These are phyloP conservation scores for Globisporangium nunn DNA, from an alignment of 352 stramenopile genomes.

Conservation along the genomic window DNA sequence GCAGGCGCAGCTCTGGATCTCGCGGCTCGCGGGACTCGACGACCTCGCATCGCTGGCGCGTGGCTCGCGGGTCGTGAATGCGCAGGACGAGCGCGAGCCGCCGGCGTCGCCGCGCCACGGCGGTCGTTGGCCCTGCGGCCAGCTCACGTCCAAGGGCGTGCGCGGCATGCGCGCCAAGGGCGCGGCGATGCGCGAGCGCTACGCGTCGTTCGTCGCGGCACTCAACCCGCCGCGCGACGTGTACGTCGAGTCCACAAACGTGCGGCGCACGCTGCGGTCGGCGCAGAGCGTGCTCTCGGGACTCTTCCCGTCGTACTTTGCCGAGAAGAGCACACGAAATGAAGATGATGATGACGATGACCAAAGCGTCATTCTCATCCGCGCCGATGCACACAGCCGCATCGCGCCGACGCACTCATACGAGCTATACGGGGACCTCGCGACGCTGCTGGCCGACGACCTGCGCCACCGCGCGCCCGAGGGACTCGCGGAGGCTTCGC, in stretches of 20 bases:
- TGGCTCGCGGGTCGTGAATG: conserved; percentile 31
- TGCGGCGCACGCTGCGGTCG: conserved; percentile 63
- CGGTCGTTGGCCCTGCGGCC: conserved; percentile 61
- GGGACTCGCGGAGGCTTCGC: conserved; percentile 26
- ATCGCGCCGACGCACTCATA: conserved; percentile 60
- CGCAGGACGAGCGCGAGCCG: conserved; percentile 11
- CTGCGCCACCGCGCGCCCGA: conserved; percentile 36
- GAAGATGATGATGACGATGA: conserved; percentile 2
- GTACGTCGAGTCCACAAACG: conserved; percentile 75
- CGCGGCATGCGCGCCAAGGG: conserved; percentile 56
- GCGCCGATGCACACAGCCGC: conserved; percentile 39
- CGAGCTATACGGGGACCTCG: conserved; percentile 49
- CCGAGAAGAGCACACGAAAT: conserved; percentile 11
- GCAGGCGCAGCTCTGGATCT: conserved; percentile 62
- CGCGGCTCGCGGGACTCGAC: conserved; percentile 31
- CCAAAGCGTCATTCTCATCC: conserved; percentile 22
- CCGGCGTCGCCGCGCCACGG: conserved; percentile 42
- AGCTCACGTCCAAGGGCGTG: conserved; percentile 64
- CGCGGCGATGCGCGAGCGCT: conserved; percentile 28
- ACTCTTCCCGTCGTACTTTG: conserved; percentile 54
- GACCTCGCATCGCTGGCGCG: conserved; percentile 40
- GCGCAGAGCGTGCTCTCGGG: conserved; percentile 61
- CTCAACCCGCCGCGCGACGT: conserved; percentile 32
- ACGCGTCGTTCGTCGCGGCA: conserved; percentile 28
- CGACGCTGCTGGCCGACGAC: conserved; percentile 41